Evolutionary conservation across 345 rosid species (phyloP), one percentile per base, ranked within the genome.

Genomic region (Hypericum perforatum): DNA sequence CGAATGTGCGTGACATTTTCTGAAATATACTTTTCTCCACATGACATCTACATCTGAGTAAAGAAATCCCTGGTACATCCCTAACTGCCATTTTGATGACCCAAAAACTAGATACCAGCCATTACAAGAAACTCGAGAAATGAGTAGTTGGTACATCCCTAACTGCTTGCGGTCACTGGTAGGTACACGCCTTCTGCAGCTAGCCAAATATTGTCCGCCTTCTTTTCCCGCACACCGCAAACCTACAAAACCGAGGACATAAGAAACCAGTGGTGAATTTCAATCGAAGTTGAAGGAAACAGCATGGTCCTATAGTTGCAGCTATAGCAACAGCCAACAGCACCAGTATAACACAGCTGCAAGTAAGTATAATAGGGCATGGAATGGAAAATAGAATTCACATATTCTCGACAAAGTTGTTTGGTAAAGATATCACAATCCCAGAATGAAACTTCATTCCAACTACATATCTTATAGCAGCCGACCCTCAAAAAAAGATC

Each of bases 101-200:
- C 54, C 74, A 68, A 74, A 76, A 70, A 64, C 53, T 71, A 41
- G 16, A 72, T 52, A 64, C 74, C 77, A 59, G 75, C 53, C 66
- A 60, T 39, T 59, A 56, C 58, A 39, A 46, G 45, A 32, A 4
- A 22, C 32, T 22, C 32, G 32, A 22, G 32, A 22, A 22, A 22
- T 22, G 32, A 22, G 32, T 1, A 22, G 32, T 22, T 22, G 32
- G 32, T 22, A 22, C 4, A 22, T 22, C 32, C 32, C 73, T 77
- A 79, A 67, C 74, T 67, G 78, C 82, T 82, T 57, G 64, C 77
- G 0, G 79, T 65, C 49, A 88, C 62, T 0, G 97, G 98, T 62
- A 92, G 89, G 75, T 92, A 92, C 8, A 82, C 88, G 9, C 98
- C 98, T 73, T 92, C 98, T 7, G 97, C 91, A 41, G 97, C 98